Evolutionary conservation across 2,329 filamentous ascomycete species (phyloP).

Genomic region (Neofusicoccum kwambonambiense): DNA sequence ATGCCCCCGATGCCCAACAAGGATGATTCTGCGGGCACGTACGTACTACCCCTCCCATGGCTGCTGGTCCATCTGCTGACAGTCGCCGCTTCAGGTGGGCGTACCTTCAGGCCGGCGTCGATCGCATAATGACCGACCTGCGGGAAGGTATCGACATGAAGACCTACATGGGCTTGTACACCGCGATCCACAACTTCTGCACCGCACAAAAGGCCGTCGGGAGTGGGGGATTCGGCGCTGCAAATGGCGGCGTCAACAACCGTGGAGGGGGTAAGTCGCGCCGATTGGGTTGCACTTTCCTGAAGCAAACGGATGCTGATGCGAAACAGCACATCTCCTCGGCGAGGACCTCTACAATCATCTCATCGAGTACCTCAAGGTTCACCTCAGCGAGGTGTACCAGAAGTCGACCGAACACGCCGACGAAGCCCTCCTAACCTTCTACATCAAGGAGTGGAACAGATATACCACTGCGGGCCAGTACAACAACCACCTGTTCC

Average conservation of each 20-base stretch:
- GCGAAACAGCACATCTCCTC: slow-evolving; percentile 73
- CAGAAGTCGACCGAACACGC: slow-evolving; percentile 73
- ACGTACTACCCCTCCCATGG: slow-evolving; percentile 34
- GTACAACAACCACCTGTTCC: slow-evolving; percentile 96
- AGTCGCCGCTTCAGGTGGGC: slow-evolving; percentile 63
- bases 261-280: slow-evolving; percentile 60
- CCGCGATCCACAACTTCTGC: slow-evolving; percentile 98
- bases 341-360: slow-evolving; percentile 96
- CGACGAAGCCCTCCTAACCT: slow-evolving; percentile 85
- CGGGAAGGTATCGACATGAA: slow-evolving; percentile 92
- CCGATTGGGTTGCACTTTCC: neutral
- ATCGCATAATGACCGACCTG: slow-evolving; percentile 89
- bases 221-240: slow-evolving; percentile 44
- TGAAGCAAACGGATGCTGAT: neutral
- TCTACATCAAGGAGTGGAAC: slow-evolving; percentile 96
- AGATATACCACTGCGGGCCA: slow-evolving; percentile 94
- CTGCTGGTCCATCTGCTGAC: neutral
- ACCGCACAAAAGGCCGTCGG: slow-evolving; percentile 91
- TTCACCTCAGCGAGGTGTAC: slow-evolving; percentile 71
- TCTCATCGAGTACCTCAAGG: slow-evolving; percentile 78
- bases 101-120: slow-evolving; percentile 84
- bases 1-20: slow-evolving; percentile 51
- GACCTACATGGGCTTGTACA: slow-evolving; percentile 97
- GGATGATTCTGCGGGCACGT: slow-evolving; percentile 63
- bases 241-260: slow-evolving; percentile 50